Percentiles rank a stretch among this genome's conserved stretches.
These are phyloP conservation scores for Handroanthus guayacan DNA, from an alignment of 257 asterid genomes.

Conservation along the genomic window DNA sequence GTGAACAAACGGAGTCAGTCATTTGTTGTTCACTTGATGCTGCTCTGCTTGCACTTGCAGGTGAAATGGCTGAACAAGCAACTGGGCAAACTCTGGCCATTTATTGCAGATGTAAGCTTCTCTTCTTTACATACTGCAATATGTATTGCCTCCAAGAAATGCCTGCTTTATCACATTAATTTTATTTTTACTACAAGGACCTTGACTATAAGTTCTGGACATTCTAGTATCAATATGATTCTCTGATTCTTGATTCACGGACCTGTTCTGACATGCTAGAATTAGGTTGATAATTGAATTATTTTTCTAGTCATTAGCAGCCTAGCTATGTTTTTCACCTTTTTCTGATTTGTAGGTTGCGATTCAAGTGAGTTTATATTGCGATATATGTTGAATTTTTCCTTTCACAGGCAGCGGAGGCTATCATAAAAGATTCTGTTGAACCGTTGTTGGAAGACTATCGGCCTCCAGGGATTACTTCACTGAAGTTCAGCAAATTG, in stretches of 20 bases:
- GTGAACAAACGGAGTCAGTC: background rate
- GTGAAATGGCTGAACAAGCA: conserved; percentile 97
- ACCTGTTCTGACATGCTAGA: background rate
- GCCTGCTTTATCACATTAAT: background rate
- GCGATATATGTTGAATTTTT: conserved; percentile 10
- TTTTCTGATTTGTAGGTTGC: conserved; percentile 8
- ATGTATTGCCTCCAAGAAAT: background rate
- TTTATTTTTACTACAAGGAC: background rate
- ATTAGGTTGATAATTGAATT: background rate
- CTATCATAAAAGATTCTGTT: conserved; percentile 83
- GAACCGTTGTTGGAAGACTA: conserved; percentile 95
- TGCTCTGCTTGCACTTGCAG: conserved; percentile 52
- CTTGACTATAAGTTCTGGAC: too few species aligned
- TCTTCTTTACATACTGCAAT: background rate
- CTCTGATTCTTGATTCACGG: background rate
- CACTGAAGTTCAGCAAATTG: conserved; percentile 83
- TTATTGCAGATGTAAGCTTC: conserved; percentile 87
- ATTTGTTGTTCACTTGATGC: conserved; percentile 9
- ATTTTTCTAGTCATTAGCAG: conserved; percentile 1
- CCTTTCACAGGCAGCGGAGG: conserved; percentile 84
- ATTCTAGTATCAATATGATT: too few species aligned
- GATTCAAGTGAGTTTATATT: conserved; percentile 5
- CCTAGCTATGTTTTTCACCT: background rate
- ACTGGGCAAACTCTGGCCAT: conserved; percentile 92
- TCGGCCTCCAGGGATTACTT: conserved; percentile 88